phyloP scores from a whole-genome alignment of 352 stramenopile species.

The Globisporangium acanthophoron region DNA sequence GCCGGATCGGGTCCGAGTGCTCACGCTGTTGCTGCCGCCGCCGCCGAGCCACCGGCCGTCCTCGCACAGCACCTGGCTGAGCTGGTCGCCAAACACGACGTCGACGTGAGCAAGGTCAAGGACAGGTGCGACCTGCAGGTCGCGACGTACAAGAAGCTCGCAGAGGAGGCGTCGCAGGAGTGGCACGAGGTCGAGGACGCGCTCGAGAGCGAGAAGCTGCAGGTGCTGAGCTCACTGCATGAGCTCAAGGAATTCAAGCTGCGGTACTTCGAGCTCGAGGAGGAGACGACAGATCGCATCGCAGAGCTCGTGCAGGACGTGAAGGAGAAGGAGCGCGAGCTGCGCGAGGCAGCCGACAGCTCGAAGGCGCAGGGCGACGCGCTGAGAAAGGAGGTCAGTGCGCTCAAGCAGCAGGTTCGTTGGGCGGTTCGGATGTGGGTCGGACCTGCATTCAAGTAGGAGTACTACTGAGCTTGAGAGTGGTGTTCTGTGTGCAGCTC shows the following conservation, averaged over 20 bases:
- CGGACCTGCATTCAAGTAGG: no score
- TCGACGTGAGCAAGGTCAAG: slow-evolving; percentile 39
- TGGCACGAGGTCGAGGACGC: slow-evolving; percentile 70
- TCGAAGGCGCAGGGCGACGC: slow-evolving; percentile 8
- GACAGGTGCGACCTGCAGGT: slow-evolving; percentile 52
- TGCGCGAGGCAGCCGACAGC: slow-evolving; percentile 21
- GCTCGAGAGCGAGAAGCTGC: slow-evolving; percentile 45
- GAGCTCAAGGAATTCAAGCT: slow-evolving; percentile 77
- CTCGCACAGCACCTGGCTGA: slow-evolving; percentile 24
- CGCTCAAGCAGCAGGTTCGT: slow-evolving; percentile 31
- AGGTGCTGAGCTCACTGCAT: slow-evolving; percentile 43
- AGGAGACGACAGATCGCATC: slow-evolving; percentile 52
- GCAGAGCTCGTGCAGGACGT: slow-evolving; percentile 59
- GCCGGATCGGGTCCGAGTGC: background rate
- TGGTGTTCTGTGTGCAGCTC: no score
- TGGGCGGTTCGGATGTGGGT: background rate
- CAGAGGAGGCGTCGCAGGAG: slow-evolving; percentile 51
- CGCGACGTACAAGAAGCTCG: slow-evolving; percentile 55
- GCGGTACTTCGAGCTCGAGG: slow-evolving; percentile 57
- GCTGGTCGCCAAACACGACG: slow-evolving; percentile 35
- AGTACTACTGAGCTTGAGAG: no score
- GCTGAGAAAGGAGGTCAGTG: slow-evolving; percentile 28
- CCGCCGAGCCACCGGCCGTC: background rate
- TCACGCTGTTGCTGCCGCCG: background rate
- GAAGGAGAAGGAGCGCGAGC: slow-evolving; percentile 37